These are phyloP conservation scores for Crithidia expoeki DNA, from an alignment of 208 protist species.

Conservation along the genomic window DNA sequence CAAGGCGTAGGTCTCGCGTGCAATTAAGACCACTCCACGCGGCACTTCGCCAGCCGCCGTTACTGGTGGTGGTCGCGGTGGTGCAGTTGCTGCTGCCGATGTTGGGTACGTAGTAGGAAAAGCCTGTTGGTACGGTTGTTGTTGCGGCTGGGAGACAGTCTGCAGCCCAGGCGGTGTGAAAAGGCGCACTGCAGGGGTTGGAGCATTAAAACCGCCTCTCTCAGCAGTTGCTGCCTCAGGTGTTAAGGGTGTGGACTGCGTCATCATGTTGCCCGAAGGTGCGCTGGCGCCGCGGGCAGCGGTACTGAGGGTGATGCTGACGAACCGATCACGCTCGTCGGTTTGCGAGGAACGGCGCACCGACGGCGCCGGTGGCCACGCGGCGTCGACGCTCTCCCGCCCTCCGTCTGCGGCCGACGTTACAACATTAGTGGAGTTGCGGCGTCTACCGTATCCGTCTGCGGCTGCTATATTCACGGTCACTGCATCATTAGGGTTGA, in stretches of 20 bases:
- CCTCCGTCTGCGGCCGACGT: background rate
- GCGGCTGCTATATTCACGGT: too few relatives aligned
- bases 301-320: constrained; percentile 32
- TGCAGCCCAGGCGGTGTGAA: constrained; percentile 4
- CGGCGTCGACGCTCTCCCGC: constrained; percentile 11
- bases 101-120: background rate
- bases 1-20: constrained; percentile 11
- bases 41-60: background rate
- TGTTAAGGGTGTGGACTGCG: constrained; percentile 1
- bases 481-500: background rate
- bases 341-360: constrained; percentile 16
- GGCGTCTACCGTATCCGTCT: background rate
- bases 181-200: background rate
- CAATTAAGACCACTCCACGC: constrained; percentile 31
- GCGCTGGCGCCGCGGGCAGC: constrained; percentile 15
- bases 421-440: background rate
- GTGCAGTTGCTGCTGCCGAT: background rate
- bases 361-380: constrained; percentile 15
- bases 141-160: too few relatives aligned
- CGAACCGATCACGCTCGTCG: constrained; percentile 21
- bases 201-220: background rate
- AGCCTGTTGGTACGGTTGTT: background rate
- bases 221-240: background rate
- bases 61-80: background rate
- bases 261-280: background rate